Percentiles rank a stretch among this genome's conserved stretches.
phyloP scores from a whole-genome alignment of 768 basidiomycete genomes.

The Crepidotus variabilis region DNA sequence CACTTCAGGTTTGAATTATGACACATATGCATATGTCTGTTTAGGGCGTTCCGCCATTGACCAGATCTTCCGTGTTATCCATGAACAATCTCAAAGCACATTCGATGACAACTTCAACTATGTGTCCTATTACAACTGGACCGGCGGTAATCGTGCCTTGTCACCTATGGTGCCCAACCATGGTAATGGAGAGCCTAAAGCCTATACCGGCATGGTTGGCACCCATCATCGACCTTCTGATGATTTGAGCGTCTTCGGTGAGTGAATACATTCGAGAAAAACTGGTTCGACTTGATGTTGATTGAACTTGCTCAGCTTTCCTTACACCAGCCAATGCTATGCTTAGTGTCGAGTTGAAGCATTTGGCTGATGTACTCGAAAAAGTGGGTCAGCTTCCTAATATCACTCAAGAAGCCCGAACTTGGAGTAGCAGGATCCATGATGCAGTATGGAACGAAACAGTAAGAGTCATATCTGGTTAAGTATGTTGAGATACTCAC shows the following conservation, averaged over 20 bases:
- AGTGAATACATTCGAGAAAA: conserved; percentile 1
- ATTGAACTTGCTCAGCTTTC: conserved; percentile 44
- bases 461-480: conserved; percentile 29
- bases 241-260: conserved; percentile 66
- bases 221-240: conserved; percentile 78
- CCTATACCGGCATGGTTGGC: conserved; percentile 70
- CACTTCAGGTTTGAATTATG: background rate
- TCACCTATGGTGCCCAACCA: conserved; percentile 60
- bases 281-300: background rate
- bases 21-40: background rate
- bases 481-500: background rate
- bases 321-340: conserved; percentile 79
- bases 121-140: conserved; percentile 81
- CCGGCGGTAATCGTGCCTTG: conserved; percentile 61
- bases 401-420: conserved; percentile 47
- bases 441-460: conserved; percentile 62
- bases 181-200: conserved; percentile 76
- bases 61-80: conserved; percentile 73
- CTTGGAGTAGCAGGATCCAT: conserved; percentile 55
- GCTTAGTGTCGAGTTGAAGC: conserved; percentile 67
- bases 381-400: conserved; percentile 41
- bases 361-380: conserved; percentile 61
- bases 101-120: conserved; percentile 72
- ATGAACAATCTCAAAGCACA: conserved; percentile 70
- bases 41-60: conserved; percentile 65